Evolutionary conservation across 805 yeast species (phyloP), one percentile per base, ranked within the genome.

Genomic region (Candida pseudoglaebosa): DNA sequence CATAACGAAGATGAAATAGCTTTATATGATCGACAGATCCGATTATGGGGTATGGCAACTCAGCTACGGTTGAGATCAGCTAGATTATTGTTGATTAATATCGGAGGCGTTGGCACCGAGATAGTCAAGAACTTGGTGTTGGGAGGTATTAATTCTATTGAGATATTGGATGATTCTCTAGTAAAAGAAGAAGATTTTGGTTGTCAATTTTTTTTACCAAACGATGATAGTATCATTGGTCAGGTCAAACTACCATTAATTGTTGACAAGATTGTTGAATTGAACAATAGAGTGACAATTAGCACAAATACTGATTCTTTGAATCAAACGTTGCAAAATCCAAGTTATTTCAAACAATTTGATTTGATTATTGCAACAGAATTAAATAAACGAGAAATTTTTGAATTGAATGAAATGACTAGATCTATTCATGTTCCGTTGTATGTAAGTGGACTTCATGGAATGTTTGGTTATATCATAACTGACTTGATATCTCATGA

Each of bases 31-130:
- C 77, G 99, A 42, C 99, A 91, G 61, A 90, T 91, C 46, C 67
- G 99, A 45, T 71, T 91, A 15, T 91, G 99, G 99, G 99, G 99
- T 2, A 70, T 93, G 55, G 95, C 85, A 22, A 95, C 97, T 3
- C 99, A 91, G 58, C 71, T 78, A 29, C 59, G 79, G 32, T 77
- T 91, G 67, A 73, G 93, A 26, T 75, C 80, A 14, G 82, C 96
- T 5, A 75, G 74, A 32, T 71, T 91, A 4, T 63, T 90, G 32
- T 51, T 93, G 31, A 69, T 91, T 34, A 83, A 84, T 44, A 50
- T 88, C 12, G 84, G 90, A 8, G 86, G 87, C 1, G 71, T 86
- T 6, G 95, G 95, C 4, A 78, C 81, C 12, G 99, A 91, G 57
- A 71, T 85, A 8, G 77, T 82, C 26, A 91, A 93, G 60, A 90